phyloP scores from a whole-genome alignment of 2,329 filamentous ascomycete species.

The Apiospora pterosperma region DNA sequence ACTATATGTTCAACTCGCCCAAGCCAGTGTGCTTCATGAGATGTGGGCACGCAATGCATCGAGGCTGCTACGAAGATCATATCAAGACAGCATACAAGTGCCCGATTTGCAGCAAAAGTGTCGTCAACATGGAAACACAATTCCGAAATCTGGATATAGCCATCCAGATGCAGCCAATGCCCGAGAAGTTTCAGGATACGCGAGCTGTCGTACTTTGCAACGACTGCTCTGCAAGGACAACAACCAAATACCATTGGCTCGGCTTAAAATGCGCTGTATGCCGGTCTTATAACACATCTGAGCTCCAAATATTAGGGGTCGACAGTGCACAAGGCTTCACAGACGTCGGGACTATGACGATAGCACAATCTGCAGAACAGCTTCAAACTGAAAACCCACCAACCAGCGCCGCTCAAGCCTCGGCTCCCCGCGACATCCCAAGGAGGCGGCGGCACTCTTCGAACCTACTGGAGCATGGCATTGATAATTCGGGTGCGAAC shows the following conservation, averaged over 20 bases:
- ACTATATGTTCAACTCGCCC: conserved; percentile 93
- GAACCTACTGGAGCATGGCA: conserved; percentile 18
- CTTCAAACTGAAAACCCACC: background rate
- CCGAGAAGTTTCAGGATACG: conserved; percentile 73
- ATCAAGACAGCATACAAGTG: conserved; percentile 92
- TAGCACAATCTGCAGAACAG: background rate
- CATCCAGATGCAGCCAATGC: conserved; percentile 90
- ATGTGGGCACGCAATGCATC: conserved; percentile 95
- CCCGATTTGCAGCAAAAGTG: conserved; percentile 91
- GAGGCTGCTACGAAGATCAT: conserved; percentile 82
- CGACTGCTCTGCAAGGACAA: conserved; percentile 85
- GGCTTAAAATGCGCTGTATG: conserved; percentile 83
- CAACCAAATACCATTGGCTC: conserved; percentile 89
- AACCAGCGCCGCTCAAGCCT: conserved; percentile 10
- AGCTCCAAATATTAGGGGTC: conserved; percentile 56
- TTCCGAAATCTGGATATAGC: conserved; percentile 88
- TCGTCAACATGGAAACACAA: conserved; percentile 95
- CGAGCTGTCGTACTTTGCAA: conserved; percentile 87
- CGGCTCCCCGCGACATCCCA: conserved; percentile 20
- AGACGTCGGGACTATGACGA: background rate
- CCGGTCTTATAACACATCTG: conserved; percentile 66
- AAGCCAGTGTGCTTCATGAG: conserved; percentile 88
- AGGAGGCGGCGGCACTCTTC: conserved; percentile 29
- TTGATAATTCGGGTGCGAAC: conserved; percentile 12
- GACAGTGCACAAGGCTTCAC: background rate